Evolutionary conservation across 129 eudicot species (phyloP).

Genomic region (Erigeron canadensis): DNA sequence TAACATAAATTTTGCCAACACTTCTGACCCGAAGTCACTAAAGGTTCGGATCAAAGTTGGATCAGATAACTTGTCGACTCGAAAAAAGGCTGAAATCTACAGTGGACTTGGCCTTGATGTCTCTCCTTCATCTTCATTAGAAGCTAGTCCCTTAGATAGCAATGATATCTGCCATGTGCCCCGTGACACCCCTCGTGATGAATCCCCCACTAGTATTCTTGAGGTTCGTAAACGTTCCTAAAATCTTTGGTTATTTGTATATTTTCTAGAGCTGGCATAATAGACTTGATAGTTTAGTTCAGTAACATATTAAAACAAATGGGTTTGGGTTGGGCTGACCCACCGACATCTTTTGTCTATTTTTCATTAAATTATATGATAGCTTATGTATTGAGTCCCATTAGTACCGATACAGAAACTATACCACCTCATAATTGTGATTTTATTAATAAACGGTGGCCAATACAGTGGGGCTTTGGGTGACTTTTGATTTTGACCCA

Average conservation of each 20-base stretch:
- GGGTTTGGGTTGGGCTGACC: constrained; percentile 4
- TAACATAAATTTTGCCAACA: constrained; percentile 43
- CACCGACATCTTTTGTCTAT: background rate
- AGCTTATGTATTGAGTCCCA: background rate
- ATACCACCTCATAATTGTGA: background rate
- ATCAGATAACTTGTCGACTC: constrained; percentile 69
- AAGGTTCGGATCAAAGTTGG: constrained; percentile 85
- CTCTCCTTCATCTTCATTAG: constrained; percentile 88
- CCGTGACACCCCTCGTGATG: constrained; percentile 34
- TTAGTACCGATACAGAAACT: constrained; percentile 1
- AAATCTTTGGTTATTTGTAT: background rate
- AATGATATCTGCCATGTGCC: constrained; percentile 48
- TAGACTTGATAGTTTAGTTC: constrained; percentile 3
- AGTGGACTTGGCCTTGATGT: constrained; percentile 97
- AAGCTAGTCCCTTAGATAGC: constrained; percentile 66
- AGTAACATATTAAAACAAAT: constrained; percentile 2
- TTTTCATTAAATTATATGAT: background rate
- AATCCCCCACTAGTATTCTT: constrained; percentile 86
- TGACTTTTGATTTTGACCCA: background rate
- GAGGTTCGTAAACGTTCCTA: constrained; percentile 47
- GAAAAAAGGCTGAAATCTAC: constrained; percentile 85
- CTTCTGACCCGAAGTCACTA: constrained; percentile 65
- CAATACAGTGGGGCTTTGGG: background rate
- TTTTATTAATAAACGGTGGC: background rate
- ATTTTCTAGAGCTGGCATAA: constrained; percentile 13